Conservation (phyloP, 331 rosid species). For the Stylosanthes scabra region DNA sequence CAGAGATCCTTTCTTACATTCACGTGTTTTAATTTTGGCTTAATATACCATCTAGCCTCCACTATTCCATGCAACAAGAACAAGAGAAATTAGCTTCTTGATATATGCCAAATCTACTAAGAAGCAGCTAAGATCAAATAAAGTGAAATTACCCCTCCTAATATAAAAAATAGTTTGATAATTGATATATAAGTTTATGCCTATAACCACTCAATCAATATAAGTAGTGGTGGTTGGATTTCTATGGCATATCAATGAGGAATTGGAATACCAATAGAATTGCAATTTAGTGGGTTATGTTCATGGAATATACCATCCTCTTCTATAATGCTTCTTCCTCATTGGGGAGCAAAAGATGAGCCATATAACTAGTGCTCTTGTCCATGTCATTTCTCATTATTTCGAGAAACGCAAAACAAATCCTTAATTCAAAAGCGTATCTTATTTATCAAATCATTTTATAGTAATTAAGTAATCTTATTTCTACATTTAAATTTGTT, state of each 20-base stretch:
- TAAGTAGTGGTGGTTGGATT: conserved; percentile 33
- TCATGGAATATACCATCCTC: conserved; percentile 27
- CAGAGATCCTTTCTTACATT: no score
- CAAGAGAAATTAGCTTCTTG: background rate
- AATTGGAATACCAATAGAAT: conserved; percentile 37
- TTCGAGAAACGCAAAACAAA: background rate
- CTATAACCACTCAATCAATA: background rate
- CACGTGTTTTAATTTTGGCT: no score
- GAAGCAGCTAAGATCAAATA: background rate
- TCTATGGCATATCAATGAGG: conserved; percentile 23
- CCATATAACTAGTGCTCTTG: conserved; percentile 26
- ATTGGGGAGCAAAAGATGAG: conserved; percentile 42
- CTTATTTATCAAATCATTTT: background rate
- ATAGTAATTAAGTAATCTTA: no score
- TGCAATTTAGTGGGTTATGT: conserved; percentile 43
- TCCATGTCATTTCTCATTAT: conserved; percentile 29
- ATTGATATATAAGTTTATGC: background rate
- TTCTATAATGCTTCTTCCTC: conserved; percentile 35
- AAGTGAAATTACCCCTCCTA: background rate
- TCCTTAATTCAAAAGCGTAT: background rate
- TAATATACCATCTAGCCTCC: no score
- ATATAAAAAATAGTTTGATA: background rate
- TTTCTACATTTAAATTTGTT: no score
- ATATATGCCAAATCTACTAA: background rate
- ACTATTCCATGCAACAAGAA: background rate